These are phyloP conservation scores for Mycosphaerelloides madeirae DNA, from an alignment of 2,329 filamentous ascomycete genomes.

Conservation along the genomic window DNA sequence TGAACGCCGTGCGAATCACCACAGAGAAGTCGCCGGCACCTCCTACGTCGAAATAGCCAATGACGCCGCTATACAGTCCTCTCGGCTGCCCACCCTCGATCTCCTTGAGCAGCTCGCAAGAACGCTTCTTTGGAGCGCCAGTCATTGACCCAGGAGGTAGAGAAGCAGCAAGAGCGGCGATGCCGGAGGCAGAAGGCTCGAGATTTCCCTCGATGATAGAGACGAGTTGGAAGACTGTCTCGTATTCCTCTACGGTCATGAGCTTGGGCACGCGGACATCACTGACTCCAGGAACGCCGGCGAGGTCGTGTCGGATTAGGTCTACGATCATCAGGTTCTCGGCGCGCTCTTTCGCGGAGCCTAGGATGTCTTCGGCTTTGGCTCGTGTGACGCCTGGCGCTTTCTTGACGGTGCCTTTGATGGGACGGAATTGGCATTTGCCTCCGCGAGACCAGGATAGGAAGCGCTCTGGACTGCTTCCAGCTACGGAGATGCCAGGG, in stretches of 20 bases:
- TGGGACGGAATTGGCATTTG: conserved; percentile 75
- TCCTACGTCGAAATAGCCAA: conserved; percentile 83
- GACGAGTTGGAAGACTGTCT: conserved; percentile 86
- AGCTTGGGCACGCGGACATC: conserved; percentile 71
- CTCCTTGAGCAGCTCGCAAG: conserved; percentile 71
- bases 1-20: conserved; percentile 76
- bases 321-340: conserved; percentile 99
- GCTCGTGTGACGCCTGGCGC: conserved; percentile 61
- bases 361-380: conserved; percentile 67
- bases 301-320: conserved; percentile 87
- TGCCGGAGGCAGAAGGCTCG: conserved; percentile 49
- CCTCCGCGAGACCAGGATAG: conserved; percentile 62
- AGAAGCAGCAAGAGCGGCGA: conserved; percentile 71
- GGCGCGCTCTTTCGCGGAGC: conserved; percentile 81
- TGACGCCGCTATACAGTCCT: conserved; percentile 79
- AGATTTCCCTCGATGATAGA: conserved; percentile 74
- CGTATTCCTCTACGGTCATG: conserved; percentile 85
- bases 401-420: conserved; percentile 95
- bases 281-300: conserved; percentile 54
- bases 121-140: conserved; percentile 88
- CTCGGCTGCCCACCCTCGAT: conserved; percentile 63
- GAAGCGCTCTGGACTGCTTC: conserved; percentile 85
- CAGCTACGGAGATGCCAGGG: conserved; percentile 59
- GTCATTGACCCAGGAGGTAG: conserved; percentile 95
- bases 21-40: conserved; percentile 89